These are phyloP conservation scores for Sporothrix pallida DNA, from an alignment of 2,329 filamentous ascomycete genomes.

Conservation along the genomic window DNA sequence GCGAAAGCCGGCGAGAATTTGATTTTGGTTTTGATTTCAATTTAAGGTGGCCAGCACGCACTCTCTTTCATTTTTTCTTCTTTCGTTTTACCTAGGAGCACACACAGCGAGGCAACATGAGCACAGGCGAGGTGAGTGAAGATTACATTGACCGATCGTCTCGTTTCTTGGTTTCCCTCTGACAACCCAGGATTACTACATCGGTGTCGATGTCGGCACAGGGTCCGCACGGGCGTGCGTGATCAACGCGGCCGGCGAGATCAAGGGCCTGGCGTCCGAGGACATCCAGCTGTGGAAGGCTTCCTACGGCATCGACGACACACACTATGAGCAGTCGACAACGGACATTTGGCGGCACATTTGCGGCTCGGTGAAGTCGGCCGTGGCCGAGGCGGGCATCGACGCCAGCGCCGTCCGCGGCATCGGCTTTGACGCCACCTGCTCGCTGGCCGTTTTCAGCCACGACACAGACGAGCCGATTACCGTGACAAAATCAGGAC, in stretches of 20 bases:
- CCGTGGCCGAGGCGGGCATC: constrained; percentile 80
- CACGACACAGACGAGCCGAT: constrained; percentile 89
- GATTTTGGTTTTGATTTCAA: too few relatives aligned
- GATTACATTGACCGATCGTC: background rate
- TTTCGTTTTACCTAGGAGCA: background rate
- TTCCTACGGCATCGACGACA: constrained; percentile 64
- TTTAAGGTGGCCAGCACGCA: background rate
- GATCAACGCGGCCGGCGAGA: constrained; percentile 89
- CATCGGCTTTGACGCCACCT: constrained; percentile 98
- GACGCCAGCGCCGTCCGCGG: constrained; percentile 78
- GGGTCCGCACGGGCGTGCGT: constrained; percentile 95
- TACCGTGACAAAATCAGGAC: constrained; percentile 81
- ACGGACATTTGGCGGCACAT: constrained; percentile 97
- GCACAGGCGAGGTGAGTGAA: constrained; percentile 6
- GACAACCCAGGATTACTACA: constrained; percentile 60
- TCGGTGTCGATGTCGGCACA: constrained; percentile 96
- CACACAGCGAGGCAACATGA: constrained; percentile 1
- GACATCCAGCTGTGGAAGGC: constrained; percentile 83
- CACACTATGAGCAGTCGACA: constrained; percentile 90
- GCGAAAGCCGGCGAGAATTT: background rate
- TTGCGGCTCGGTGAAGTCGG: constrained; percentile 82
- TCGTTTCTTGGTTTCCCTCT: background rate
- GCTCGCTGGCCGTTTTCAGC: constrained; percentile 89
- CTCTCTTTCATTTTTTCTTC: background rate
- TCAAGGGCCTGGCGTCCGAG: constrained; percentile 75